Evolutionary conservation across 1,284 basidiomycete species (phyloP), one percentile per base, ranked within the genome.

Genomic region (Ganoderma sinense): DNA sequence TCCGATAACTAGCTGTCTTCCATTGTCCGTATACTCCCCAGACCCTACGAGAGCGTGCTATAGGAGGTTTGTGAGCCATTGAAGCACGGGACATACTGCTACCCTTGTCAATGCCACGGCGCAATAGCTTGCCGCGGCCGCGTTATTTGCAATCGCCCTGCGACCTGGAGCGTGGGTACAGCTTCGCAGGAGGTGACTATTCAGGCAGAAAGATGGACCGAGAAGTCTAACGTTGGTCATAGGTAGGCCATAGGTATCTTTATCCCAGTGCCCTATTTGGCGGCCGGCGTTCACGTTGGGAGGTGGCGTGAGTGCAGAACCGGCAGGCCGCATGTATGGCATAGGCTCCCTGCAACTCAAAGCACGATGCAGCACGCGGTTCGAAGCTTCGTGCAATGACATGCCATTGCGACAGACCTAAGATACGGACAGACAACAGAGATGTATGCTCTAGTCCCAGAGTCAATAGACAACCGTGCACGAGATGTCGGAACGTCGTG

Each of bases 111-210:
- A 43, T 41, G 26, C 53, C 43, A 40, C 16, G 23, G 66, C 11
- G 23, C 48, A 45, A 66, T 26, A 51, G 23, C 23, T 23, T 26
- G 18, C 36, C 36, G 10, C 36, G 36, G 55, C 41, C 64, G 36
- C 23, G 26, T 31, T 56, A 11, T 20, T 20, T 58, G 43, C 62
- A 62, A 64, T 68, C 43, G 67, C 62, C 67, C 67, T 68, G 62
- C 43, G 67, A 26, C 65, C 65, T 66, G 58, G 23, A 26, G 48
- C 48, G 8, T 55, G 58, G 18, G 33, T 31, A 29, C 16, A 16
- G 18, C 26, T 31, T 31, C 55, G 26, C 23, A 16, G 31, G 23
- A 55, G 8, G 26, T 29, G 23, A 55, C 31, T 4, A 58, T 36
- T 18, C 56, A 36, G 33, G 31, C 56, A 39, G 20, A 39, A 33